Conservation (phyloP, 2,329 filamentous ascomycete species). For the Colletotrichum sp. region DNA sequence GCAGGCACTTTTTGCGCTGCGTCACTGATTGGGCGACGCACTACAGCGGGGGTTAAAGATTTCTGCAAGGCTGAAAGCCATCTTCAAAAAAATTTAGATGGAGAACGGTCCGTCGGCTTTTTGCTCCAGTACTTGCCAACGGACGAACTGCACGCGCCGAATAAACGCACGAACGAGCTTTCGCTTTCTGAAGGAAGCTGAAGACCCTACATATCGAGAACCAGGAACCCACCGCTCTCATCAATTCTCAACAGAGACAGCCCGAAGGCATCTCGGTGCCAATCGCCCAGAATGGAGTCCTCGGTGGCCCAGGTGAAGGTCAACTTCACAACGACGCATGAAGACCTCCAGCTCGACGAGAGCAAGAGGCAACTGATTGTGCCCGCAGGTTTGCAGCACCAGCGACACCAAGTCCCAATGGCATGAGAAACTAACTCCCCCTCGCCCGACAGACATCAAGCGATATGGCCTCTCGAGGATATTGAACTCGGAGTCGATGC, state of each 20-base stretch:
- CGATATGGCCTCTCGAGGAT: conserved; percentile 74
- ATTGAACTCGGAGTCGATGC: conserved; percentile 75
- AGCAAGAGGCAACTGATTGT: conserved; percentile 67
- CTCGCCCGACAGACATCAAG: conserved; percentile 58
- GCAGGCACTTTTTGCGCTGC: conserved; percentile 10
- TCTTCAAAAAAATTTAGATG: conserved; percentile 21
- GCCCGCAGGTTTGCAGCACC: conserved; percentile 54
- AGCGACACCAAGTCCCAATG: background rate
- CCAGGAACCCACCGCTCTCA: background rate
- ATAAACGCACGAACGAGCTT: background rate
- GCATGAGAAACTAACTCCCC: background rate
- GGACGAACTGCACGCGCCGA: background rate
- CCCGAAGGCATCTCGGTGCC: background rate
- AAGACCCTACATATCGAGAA: too few relatives aligned
- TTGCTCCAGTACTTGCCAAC: background rate
- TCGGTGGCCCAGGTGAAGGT: conserved; percentile 66
- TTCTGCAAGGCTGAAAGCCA: conserved; percentile 23
- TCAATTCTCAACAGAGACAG: background rate
- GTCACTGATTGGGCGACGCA: conserved; percentile 1
- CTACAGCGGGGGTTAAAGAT: conserved; percentile 11
- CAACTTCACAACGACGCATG: conserved; percentile 68
- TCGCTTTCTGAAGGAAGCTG: background rate
- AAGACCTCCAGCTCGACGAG: conserved; percentile 67
- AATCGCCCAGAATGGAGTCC: conserved; percentile 38
- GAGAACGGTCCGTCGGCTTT: background rate